Conservation (phyloP, 768 basidiomycete genomes). For the Lentinula lateritia region DNA sequence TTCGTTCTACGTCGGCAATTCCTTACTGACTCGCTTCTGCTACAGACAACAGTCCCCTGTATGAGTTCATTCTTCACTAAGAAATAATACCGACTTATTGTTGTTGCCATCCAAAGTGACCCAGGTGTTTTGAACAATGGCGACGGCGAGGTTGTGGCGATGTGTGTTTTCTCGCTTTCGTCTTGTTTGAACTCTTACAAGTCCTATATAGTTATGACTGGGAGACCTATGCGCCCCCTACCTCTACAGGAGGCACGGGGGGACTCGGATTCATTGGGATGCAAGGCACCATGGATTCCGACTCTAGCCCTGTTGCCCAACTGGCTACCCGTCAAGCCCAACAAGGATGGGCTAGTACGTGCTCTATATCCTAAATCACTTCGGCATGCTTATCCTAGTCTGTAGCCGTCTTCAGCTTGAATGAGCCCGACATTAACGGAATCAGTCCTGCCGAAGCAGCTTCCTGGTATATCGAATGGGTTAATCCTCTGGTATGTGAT, state of each 20-base stretch:
- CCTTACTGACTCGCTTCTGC: neutral
- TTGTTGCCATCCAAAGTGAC: constrained; percentile 1
- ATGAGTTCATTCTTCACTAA: neutral
- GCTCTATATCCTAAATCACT: neutral
- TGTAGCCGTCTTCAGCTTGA: constrained; percentile 26
- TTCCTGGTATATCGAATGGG: constrained; percentile 28
- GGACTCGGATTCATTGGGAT: constrained; percentile 33
- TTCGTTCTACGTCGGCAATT: neutral
- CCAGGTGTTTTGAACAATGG: constrained; percentile 22
- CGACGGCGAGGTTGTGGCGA: constrained; percentile 25
- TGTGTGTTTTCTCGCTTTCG: constrained; percentile 15
- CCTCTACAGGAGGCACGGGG: constrained; percentile 27
- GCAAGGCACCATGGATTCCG: constrained; percentile 32
- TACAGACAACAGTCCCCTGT: constrained; percentile 26
- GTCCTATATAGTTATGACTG: constrained; percentile 26
- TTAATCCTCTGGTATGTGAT: constrained; percentile 26
- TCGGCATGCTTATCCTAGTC: neutral
- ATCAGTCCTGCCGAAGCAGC: constrained; percentile 24
- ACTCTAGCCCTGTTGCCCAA: constrained; percentile 26
- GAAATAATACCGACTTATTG: too few relatives aligned
- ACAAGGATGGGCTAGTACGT: constrained; percentile 26
- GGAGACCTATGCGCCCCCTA: constrained; percentile 27
- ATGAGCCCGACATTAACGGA: constrained; percentile 28
- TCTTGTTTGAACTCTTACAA: neutral
- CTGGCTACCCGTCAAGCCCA: constrained; percentile 24